Base-by-base conservation (phyloP, 805 yeast species). In the Kluyveromyces siamensis region DNA sequence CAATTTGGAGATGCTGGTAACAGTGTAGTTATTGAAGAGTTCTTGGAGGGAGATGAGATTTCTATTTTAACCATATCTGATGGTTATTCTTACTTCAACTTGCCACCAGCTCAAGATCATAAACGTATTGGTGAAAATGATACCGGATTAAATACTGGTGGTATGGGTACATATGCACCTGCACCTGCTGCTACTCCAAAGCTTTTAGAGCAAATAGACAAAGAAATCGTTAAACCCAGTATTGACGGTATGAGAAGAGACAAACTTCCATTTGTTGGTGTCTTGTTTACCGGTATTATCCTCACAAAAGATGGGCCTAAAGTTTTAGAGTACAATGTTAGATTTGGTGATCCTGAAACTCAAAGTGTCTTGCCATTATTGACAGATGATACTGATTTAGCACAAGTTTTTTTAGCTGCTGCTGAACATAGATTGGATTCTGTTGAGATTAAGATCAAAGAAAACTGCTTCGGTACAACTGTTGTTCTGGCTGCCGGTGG, bases 121-220 rank as follows among this genome's bases (percentile, higher is more conserved):
- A 93, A 93, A 73, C 83, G 99, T 67, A 77, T 85, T 57, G 95
- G 95, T 48, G 87, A 95, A 61, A 90, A 90, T 52, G 99, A 93
- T 67, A 73, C 81, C 38, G 99, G 99, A 25, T 76, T 91, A 53
- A 93, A 93, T 72, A 93, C 99, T 37, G 99, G 99, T 57, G 99
- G 99, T 54, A 93, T 93, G 99, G 99, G 99, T 55, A 96, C 98
- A 8, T 93, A 93, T 63, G 93, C 98, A 8, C 99, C 99, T 33
- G 95, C 98, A 10, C 99, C 99, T 49, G 75, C 88, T 53, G 98
- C 95, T 17, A 87, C 97, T 17, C 81, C 87, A 2, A 74, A 76
- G 21, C 65, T 93, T 37, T 68, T 90, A 59, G 71, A 75, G 52
- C 74, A 81, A 67, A 89, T 93, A 63, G 81, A 89, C 61, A 71